These are phyloP conservation scores for Cardamine chenopodiifolia DNA, from an alignment of 345 rosid species.

Conservation along the genomic window DNA sequence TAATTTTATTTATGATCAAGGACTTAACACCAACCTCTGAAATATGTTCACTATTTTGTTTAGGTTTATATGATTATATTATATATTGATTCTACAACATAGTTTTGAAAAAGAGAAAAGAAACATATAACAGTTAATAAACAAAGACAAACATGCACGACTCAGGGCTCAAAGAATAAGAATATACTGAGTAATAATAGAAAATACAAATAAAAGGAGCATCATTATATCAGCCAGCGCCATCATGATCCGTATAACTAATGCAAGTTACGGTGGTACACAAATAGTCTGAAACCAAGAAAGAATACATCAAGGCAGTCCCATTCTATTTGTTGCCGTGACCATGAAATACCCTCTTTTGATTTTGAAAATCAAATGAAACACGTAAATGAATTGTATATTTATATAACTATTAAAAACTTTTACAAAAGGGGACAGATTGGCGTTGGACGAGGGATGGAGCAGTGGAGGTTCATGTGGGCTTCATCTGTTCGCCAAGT, in stretches of 20 bases:
- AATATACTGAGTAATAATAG: too few relatives aligned
- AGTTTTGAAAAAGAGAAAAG: not conserved
- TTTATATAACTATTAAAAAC: not conserved
- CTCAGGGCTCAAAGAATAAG: not conserved
- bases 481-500: conserved; percentile 46
- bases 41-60: too few relatives aligned
- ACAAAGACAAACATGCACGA: not conserved
- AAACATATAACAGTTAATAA: too few relatives aligned
- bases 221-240: not conserved
- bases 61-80: too few relatives aligned
- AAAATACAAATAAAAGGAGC: not conserved
- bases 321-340: not conserved
- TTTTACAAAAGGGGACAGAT: conserved; percentile 44
- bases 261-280: not conserved
- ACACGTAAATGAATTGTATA: not conserved
- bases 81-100: not conserved
- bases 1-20: not conserved
- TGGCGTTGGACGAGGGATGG: conserved; percentile 56
- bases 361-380: not conserved
- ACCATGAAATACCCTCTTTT: not conserved
- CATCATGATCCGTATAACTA: not conserved
- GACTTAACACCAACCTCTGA: not conserved
- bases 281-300: not conserved
- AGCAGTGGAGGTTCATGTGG: conserved; percentile 54
- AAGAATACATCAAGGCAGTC: not conserved